A percentile compares a stretch with the other conserved stretches of the same genome.
Conservation (phyloP, 2,329 filamentous ascomycete genomes). For the Nemania serpens region DNA sequence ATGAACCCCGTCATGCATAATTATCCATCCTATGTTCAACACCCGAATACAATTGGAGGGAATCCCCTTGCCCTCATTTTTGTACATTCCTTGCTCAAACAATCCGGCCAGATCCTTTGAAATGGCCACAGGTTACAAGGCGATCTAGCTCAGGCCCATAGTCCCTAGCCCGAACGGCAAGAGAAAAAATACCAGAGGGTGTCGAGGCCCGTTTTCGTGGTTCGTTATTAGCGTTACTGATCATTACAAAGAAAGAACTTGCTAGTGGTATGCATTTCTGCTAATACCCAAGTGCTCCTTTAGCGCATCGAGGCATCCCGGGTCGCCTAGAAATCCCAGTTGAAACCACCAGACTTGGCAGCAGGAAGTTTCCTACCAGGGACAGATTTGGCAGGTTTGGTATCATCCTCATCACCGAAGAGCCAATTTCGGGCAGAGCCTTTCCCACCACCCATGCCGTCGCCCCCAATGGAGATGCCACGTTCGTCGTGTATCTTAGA, state of each 20-base stretch:
- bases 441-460: slow-evolving; percentile 69
- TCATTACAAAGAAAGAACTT: slow-evolving; percentile 25
- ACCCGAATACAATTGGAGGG: neutral
- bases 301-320: slow-evolving; percentile 27
- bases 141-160: neutral
- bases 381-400: slow-evolving; percentile 42
- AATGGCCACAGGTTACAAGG: neutral
- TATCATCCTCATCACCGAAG: slow-evolving; percentile 57
- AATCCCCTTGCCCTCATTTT: slow-evolving; percentile 4
- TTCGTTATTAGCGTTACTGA: slow-evolving; percentile 33
- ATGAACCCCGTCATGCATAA: neutral
- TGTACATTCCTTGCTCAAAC: slow-evolving; percentile 14
- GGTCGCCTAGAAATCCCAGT: slow-evolving; percentile 43
- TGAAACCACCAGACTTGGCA: slow-evolving; percentile 37
- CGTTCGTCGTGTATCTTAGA: slow-evolving; percentile 40
- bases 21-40: slow-evolving; percentile 17
- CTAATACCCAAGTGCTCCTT: slow-evolving; percentile 17
- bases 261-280: neutral
- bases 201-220: slow-evolving; percentile 18
- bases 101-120: neutral
- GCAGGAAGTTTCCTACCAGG: slow-evolving; percentile 46
- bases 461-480: slow-evolving; percentile 58
- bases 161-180: neutral
- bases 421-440: slow-evolving; percentile 62
- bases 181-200: neutral